phyloP scores from a whole-genome alignment of 2,329 filamentous ascomycete species.

The Harringtonia aguacate region DNA sequence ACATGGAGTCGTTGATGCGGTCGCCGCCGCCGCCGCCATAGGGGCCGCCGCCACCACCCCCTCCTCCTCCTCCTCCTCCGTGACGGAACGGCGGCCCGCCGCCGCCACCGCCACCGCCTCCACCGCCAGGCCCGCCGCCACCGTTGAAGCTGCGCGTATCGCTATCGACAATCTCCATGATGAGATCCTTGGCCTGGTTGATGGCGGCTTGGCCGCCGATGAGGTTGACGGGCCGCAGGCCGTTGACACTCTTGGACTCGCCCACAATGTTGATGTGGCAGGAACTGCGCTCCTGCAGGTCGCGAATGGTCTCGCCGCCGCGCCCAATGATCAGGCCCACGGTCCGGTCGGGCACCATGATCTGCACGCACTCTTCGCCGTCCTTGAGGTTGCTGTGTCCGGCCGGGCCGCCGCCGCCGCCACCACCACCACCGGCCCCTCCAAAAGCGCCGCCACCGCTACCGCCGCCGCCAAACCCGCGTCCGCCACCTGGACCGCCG shows the following conservation, averaged over 20 bases:
- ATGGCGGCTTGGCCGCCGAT: slow-evolving; percentile 70
- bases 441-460: slow-evolving; percentile 19
- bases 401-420: slow-evolving; percentile 18
- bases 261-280: slow-evolving; percentile 94
- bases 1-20: slow-evolving; percentile 73
- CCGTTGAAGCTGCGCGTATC: slow-evolving; percentile 50
- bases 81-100: neutral
- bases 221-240: slow-evolving; percentile 78
- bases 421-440: slow-evolving; percentile 24
- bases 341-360: slow-evolving; percentile 90
- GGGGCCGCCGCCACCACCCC: slow-evolving; percentile 26
- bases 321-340: slow-evolving; percentile 91
- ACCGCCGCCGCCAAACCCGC: slow-evolving; percentile 12
- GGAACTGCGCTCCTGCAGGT: slow-evolving; percentile 83
- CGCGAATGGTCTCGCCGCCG: slow-evolving; percentile 84
- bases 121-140: slow-evolving; percentile 12
- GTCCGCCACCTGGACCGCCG: neutral
- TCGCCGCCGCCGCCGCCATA: slow-evolving; percentile 35
- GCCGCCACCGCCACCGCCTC: slow-evolving; percentile 13
- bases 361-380: slow-evolving; percentile 78
- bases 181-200: slow-evolving; percentile 71
- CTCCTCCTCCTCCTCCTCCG: slow-evolving; percentile 17
- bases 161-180: slow-evolving; percentile 90
- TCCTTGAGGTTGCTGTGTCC: slow-evolving; percentile 49
- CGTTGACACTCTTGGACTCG: slow-evolving; percentile 87